phyloP scores from a whole-genome alignment of 306 rosid species.

The Alnus glutinosa region DNA sequence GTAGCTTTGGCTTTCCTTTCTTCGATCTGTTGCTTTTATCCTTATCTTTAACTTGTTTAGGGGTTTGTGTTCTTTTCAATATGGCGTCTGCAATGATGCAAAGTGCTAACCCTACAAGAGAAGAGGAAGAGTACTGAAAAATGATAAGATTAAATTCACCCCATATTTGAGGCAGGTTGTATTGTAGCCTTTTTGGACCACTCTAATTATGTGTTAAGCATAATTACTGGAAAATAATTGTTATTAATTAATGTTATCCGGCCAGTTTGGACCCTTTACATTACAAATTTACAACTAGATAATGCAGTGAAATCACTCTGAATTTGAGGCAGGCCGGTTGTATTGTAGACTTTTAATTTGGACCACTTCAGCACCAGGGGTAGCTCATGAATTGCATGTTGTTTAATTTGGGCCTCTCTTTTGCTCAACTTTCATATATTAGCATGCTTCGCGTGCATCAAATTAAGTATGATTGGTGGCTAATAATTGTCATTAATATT shows the following conservation, averaged over 20 bases:
- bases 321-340: conserved; percentile 19
- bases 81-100: conserved; percentile 14
- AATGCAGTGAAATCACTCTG: conserved; percentile 6
- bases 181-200: neutral
- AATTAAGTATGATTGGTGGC: neutral
- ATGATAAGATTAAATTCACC: conserved; percentile 1
- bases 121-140: neutral
- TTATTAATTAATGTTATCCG: neutral
- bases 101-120: neutral
- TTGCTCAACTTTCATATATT: neutral
- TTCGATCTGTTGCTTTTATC: neutral
- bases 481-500: neutral
- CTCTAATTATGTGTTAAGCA: neutral
- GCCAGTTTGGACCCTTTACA: neutral
- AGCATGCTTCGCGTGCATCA: neutral
- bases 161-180: neutral
- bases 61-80: conserved; percentile 7
- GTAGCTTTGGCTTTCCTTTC: neutral
- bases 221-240: neutral
- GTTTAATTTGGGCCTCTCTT: neutral
- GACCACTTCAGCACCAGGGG: conserved; percentile 29
- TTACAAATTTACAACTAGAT: neutral
- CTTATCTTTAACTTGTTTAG: neutral
- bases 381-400: neutral
- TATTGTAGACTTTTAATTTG: conserved; percentile 29